Evolutionary conservation across 2,329 filamentous ascomycete species (phyloP).

Genomic region (Huntiella omanensis): DNA sequence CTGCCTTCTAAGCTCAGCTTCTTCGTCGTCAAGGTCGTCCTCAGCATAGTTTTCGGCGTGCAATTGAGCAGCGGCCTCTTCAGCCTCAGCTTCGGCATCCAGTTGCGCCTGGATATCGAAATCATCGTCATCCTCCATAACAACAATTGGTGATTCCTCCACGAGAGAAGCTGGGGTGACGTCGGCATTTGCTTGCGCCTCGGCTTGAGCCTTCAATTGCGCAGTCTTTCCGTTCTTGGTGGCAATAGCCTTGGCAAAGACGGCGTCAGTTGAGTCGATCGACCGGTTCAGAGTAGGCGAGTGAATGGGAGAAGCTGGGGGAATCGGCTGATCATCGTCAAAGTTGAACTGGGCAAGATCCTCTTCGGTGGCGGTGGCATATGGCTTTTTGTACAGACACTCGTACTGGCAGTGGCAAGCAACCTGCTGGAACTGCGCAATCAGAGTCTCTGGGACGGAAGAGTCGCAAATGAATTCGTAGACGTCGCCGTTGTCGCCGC

Average conservation of each 20-base stretch:
- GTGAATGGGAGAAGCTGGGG: slow-evolving; percentile 42
- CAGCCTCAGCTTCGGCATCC: slow-evolving; percentile 6
- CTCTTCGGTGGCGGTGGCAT: slow-evolving; percentile 60
- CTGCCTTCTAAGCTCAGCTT: slow-evolving; percentile 15
- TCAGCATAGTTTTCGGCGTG: slow-evolving; percentile 2
- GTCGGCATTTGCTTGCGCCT: neutral
- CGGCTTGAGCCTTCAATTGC: slow-evolving; percentile 17
- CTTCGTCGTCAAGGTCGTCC: slow-evolving; percentile 34
- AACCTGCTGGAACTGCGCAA: slow-evolving; percentile 62
- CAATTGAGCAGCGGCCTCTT: slow-evolving; percentile 2
- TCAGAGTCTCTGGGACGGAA: slow-evolving; percentile 48
- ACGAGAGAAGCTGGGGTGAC: no score
- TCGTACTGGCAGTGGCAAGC: slow-evolving; percentile 95
- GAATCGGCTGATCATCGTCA: slow-evolving; percentile 41
- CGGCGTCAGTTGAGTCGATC: slow-evolving; percentile 38
- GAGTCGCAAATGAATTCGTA: slow-evolving; percentile 93
- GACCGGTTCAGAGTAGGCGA: slow-evolving; percentile 36
- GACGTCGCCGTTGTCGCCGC: slow-evolving; percentile 83
- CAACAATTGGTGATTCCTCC: no score
- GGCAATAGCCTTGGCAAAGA: slow-evolving; percentile 29
- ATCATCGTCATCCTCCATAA: slow-evolving; percentile 2
- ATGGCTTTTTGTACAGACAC: slow-evolving; percentile 68
- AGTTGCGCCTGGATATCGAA: slow-evolving; percentile 7
- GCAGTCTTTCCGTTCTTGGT: slow-evolving; percentile 22
- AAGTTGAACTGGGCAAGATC: slow-evolving; percentile 77